Conservation (phyloP, 306 rosid species). For the Notholithocarpus densiflorus region DNA sequence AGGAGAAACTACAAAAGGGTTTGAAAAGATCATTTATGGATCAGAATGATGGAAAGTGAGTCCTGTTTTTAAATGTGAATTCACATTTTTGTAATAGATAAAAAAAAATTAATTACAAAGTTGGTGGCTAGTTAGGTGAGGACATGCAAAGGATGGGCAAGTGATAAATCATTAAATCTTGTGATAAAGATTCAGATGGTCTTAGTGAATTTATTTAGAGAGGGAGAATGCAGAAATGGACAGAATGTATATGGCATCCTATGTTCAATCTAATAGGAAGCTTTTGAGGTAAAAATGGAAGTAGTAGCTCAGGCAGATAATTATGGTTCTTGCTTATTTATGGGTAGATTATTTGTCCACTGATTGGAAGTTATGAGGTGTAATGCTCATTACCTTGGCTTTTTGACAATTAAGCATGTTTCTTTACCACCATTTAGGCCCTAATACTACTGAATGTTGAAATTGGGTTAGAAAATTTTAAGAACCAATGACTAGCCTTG, state of each 20-base stretch:
- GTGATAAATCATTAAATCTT: not conserved
- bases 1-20: not conserved
- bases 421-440: not conserved
- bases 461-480: not conserved
- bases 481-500: not conserved
- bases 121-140: not conserved
- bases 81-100: not conserved
- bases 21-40: not conserved
- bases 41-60: not conserved
- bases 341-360: not conserved
- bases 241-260: not conserved
- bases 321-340: not conserved
- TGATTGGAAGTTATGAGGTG: not conserved
- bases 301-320: not conserved
- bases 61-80: not conserved
- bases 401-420: conserved; percentile 3
- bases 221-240: not conserved
- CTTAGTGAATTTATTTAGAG: not conserved
- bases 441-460: not conserved
- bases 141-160: not conserved
- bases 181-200: not conserved
- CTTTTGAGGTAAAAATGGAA: not conserved
- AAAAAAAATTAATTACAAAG: not conserved
- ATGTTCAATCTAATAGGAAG: not conserved
- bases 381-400: not conserved